These are phyloP conservation scores for Piper longum DNA, from an alignment of 164 flowering plant species.

Conservation along the genomic window DNA sequence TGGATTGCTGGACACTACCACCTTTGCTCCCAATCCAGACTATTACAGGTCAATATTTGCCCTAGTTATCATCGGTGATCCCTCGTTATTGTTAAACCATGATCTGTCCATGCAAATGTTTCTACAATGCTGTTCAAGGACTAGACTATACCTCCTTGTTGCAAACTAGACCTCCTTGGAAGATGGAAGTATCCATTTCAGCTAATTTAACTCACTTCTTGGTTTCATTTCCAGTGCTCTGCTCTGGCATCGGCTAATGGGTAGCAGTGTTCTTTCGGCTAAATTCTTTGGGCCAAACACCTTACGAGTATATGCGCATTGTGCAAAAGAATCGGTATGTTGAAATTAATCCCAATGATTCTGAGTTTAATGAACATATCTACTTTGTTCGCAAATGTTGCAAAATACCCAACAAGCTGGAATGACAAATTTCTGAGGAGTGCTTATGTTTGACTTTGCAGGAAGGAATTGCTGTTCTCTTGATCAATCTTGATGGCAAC, in stretches of 20 bases:
- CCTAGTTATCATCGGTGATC: not conserved
- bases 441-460: conserved; percentile 10
- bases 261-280: conserved; percentile 48
- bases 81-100: not conserved
- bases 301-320: conserved; percentile 64
- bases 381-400: no score
- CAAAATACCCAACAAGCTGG: no score
- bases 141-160: no score
- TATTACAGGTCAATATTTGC: conserved; percentile 50
- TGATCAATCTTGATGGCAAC: conserved; percentile 56
- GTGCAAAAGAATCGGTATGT: conserved; percentile 68
- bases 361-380: no score
- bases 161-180: no score
- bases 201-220: no score
- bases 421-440: not conserved
- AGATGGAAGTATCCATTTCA: no score
- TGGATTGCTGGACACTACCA: conserved; percentile 63
- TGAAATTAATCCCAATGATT: no score
- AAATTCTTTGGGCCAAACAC: conserved; percentile 43
- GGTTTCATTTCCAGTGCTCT: conserved; percentile 65
- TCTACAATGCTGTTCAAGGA: not conserved
- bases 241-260: conserved; percentile 90
- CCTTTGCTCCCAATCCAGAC: conserved; percentile 73
- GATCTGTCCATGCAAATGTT: not conserved
- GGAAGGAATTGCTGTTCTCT: conserved; percentile 51